Conservation (phyloP, 2,329 filamentous ascomycete genomes). For the Blumeriella jaapii region DNA sequence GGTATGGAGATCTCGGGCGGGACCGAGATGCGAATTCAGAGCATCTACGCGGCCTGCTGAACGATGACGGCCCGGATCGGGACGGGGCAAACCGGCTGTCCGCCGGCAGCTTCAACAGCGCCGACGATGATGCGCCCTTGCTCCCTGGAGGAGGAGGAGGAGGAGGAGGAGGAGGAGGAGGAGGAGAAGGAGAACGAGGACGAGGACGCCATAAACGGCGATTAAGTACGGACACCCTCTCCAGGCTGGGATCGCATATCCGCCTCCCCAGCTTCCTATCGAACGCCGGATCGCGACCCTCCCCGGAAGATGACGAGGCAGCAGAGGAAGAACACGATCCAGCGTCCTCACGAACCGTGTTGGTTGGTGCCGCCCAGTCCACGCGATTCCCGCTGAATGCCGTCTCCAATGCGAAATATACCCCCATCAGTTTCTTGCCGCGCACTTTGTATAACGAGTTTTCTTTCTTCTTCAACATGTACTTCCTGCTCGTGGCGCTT, state of each 20-base stretch:
- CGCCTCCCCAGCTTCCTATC: conserved; percentile 60
- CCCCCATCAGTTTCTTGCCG: conserved; percentile 84
- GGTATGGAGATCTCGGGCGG: conserved; percentile 49
- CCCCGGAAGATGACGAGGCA: conserved; percentile 29
- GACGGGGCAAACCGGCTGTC: conserved; percentile 40
- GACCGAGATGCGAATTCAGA: conserved; percentile 47
- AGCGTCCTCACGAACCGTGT: conserved; percentile 60
- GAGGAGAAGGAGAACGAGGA: too few species aligned
- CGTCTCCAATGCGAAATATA: conserved; percentile 97
- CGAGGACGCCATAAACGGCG: conserved; percentile 23
- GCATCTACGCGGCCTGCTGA: conserved; percentile 55
- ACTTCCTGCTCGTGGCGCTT: conserved; percentile 88
- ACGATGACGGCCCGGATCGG: conserved; percentile 45
- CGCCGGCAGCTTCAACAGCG: conserved; percentile 42
- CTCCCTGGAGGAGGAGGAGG: conserved; percentile 39
- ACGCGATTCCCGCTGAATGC: conserved; percentile 79
- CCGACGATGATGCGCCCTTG: conserved; percentile 65
- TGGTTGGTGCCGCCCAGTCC: conserved; percentile 62
- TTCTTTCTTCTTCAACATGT: conserved; percentile 99
- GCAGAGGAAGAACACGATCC: conserved; percentile 47
- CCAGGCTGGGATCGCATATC: conserved; percentile 40
- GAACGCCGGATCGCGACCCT: conserved; percentile 10
- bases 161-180: too few species aligned
- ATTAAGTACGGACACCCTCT: conserved; percentile 30
- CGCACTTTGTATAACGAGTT: conserved; percentile 97